Conservation (phyloP, 2,329 filamentous ascomycete genomes). For the Aotearoamyces nothofagi region DNA sequence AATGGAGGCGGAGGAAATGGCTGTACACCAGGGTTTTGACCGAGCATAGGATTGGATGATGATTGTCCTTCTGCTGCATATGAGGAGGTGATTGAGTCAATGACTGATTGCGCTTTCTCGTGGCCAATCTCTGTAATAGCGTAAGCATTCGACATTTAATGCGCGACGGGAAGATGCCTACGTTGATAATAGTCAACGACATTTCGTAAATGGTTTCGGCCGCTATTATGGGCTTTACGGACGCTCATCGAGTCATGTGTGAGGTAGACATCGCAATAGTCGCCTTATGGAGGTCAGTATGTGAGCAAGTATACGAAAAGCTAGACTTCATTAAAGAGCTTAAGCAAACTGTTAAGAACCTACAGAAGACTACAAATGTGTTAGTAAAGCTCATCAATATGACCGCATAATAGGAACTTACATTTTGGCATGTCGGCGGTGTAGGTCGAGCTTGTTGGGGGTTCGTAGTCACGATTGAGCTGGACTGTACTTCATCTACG, state of each 20-base stretch:
- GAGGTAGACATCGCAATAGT: conserved; percentile 99
- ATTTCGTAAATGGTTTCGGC: conserved; percentile 91
- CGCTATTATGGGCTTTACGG: conserved; percentile 94
- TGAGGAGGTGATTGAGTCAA: conserved; percentile 92
- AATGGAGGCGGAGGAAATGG: conserved; percentile 38
- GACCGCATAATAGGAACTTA: conserved; percentile 31
- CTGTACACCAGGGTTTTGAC: conserved; percentile 39
- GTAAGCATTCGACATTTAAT: too few species aligned
- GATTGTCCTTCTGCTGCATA: conserved; percentile 91
- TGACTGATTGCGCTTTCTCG: conserved; percentile 96
- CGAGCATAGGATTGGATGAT: conserved; percentile 71
- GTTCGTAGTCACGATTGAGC: too few species aligned
- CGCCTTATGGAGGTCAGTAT: too few species aligned
- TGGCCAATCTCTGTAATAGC: conserved; percentile 84
- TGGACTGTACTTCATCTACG: too few species aligned
- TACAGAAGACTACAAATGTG: conserved; percentile 52
- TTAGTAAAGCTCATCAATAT: conserved; percentile 18
- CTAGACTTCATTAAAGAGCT: too few species aligned
- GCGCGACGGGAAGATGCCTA: too few species aligned
- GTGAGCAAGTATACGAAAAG: too few species aligned
- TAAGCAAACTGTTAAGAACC: conserved; percentile 18
- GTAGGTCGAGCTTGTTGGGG: too few species aligned
- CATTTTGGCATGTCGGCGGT: conserved; percentile 67
- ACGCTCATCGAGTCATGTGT: conserved; percentile 99
- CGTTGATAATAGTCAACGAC: conserved; percentile 98